Conservation (phyloP, 345 rosid genomes). For the Reutealis trisperma region DNA sequence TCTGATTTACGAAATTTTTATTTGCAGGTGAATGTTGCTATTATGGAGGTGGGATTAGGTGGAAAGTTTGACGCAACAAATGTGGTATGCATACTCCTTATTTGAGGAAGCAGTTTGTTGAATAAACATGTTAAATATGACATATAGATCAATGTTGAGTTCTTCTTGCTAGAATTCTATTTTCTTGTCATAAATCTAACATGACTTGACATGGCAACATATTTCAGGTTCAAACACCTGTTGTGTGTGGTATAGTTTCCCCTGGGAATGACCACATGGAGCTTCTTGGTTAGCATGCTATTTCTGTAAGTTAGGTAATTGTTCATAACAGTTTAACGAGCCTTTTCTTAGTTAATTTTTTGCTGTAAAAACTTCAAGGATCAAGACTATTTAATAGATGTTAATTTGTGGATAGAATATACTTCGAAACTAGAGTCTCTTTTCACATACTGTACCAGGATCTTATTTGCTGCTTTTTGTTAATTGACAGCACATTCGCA, state of each 20-base stretch:
- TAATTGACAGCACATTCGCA: not conserved
- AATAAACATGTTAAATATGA: not conserved
- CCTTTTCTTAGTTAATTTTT: conserved; percentile 3
- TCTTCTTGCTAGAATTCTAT: not conserved
- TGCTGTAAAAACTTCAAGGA: not conserved
- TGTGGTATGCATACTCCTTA: conserved; percentile 54
- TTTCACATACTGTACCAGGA: not conserved
- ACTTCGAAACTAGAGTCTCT: not conserved
- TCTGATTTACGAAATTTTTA: not conserved
- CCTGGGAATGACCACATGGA: conserved; percentile 99
- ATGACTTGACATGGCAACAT: conserved; percentile 13
- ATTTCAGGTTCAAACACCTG: conserved; percentile 70
- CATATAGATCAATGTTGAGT: not conserved
- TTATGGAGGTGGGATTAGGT: conserved; percentile 94
- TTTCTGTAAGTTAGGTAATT: conserved; percentile 23
- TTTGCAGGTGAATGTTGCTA: conserved; percentile 82
- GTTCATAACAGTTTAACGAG: conserved; percentile 7
- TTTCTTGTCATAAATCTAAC: conserved; percentile 16
- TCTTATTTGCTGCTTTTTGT: not conserved
- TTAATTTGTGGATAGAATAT: not conserved
- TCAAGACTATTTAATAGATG: not conserved
- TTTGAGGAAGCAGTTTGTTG: conserved; percentile 10
- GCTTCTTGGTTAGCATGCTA: conserved; percentile 85
- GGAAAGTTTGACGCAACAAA: conserved; percentile 91
- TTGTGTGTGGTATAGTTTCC: conserved; percentile 81